Evolutionary conservation across 768 basidiomycete genomes (phyloP).

Genomic region (Grammothele lineata): DNA sequence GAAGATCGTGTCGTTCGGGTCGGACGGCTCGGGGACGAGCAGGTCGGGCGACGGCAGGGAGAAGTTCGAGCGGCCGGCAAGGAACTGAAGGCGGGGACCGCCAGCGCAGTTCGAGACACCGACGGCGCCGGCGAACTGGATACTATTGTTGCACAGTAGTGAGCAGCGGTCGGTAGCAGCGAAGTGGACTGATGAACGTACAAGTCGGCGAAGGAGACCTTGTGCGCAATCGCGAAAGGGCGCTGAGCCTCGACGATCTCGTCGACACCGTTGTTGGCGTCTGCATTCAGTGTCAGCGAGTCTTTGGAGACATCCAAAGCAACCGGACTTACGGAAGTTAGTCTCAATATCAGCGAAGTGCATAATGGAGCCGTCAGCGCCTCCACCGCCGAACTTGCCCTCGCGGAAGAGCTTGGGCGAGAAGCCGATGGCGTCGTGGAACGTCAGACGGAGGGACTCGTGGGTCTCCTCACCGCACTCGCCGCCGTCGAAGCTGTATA

Average conservation of each 20-base stretch:
- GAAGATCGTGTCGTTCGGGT: constrained; percentile 13
- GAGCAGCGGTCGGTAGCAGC: background rate
- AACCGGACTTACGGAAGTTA: constrained; percentile 7
- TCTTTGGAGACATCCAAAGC: background rate
- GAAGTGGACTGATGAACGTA: constrained; percentile 21
- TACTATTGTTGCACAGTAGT: constrained; percentile 13
- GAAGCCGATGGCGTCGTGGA: constrained; percentile 25
- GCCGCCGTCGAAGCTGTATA: constrained; percentile 8
- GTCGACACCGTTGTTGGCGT: constrained; percentile 29
- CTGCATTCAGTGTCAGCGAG: background rate
- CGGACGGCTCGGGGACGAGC: constrained; percentile 19
- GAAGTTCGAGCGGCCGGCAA: constrained; percentile 23
- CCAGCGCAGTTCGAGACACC: constrained; percentile 25
- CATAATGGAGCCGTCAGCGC: constrained; percentile 44
- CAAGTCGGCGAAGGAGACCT: constrained; percentile 44
- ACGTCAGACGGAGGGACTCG: constrained; percentile 18
- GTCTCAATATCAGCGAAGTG: constrained; percentile 39
- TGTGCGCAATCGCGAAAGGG: constrained; percentile 31
- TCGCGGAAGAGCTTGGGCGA: constrained; percentile 12
- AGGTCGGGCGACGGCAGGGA: constrained; percentile 17
- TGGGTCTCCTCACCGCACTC: constrained; percentile 13
- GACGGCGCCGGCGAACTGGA: constrained; percentile 30
- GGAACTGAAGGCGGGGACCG: constrained; percentile 25
- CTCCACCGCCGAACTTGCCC: constrained; percentile 12
- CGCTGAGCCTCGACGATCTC: constrained; percentile 35